Evolutionary conservation across 768 basidiomycete species (phyloP).

Genomic region (Solioccasus polychromus): DNA sequence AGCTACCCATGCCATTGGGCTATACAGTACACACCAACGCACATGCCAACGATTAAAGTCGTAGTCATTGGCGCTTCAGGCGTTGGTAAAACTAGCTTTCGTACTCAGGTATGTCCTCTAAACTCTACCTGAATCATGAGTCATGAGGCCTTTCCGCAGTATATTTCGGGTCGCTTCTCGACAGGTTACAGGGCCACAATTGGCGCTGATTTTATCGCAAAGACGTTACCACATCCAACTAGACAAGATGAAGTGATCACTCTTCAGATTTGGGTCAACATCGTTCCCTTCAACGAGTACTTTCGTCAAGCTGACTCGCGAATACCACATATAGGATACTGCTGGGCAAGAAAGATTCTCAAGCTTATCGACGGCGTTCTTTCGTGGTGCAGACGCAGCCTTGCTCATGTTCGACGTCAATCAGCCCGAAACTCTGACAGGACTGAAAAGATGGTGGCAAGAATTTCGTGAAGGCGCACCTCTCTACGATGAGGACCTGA

Average conservation of each 20-base stretch:
- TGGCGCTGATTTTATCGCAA: constrained; percentile 85
- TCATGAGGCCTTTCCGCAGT: constrained; percentile 40
- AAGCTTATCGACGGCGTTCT: constrained; percentile 77
- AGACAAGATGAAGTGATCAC: constrained; percentile 54
- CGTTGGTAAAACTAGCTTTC: constrained; percentile 81
- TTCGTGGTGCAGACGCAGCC: constrained; percentile 80
- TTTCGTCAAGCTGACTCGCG: constrained; percentile 4
- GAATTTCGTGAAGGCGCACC: constrained; percentile 72
- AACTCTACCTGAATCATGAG: background rate
- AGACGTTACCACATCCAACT: constrained; percentile 61
- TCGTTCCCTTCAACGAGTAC: background rate
- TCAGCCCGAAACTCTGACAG: constrained; percentile 53
- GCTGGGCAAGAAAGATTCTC: constrained; percentile 90
- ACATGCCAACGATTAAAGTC: constrained; percentile 74
- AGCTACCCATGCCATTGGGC: constrained; percentile 16
- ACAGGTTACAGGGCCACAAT: constrained; percentile 82
- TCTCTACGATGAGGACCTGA: constrained; percentile 57
- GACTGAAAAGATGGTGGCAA: constrained; percentile 72
- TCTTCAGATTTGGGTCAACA: constrained; percentile 65
- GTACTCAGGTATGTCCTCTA: constrained; percentile 56
- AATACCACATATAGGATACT: constrained; percentile 54
- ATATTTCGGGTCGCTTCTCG: constrained; percentile 73
- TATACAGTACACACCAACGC: constrained; percentile 5
- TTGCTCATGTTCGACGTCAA: constrained; percentile 82
- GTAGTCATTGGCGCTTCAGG: constrained; percentile 80